A percentile compares a stretch with the other conserved stretches of the same genome.
These are phyloP conservation scores for Zygoascus bituminiphila DNA, from an alignment of 805 yeast genomes.

Conservation along the genomic window DNA sequence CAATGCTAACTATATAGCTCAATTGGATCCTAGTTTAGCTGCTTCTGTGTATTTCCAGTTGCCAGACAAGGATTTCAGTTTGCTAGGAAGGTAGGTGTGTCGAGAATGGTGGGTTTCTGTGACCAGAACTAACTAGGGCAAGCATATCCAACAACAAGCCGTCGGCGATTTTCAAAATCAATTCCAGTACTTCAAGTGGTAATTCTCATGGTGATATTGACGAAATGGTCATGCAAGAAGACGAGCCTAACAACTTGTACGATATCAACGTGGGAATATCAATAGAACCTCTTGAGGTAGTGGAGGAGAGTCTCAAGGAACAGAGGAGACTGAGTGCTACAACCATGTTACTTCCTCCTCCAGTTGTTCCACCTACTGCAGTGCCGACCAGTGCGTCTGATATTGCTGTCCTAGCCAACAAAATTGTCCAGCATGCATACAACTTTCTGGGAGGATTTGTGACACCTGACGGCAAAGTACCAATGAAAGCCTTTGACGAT, in stretches of 20 bases:
- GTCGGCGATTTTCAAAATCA: slow-evolving; percentile 83
- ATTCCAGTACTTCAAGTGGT: slow-evolving; percentile 30
- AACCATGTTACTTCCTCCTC: slow-evolving; percentile 10
- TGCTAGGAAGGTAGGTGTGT: slow-evolving; percentile 43
- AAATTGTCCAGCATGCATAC: slow-evolving; percentile 86
- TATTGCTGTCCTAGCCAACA: slow-evolving; percentile 65
- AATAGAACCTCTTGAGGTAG: slow-evolving; percentile 68
- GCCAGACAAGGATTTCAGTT: slow-evolving; percentile 41
- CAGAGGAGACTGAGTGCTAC: slow-evolving; percentile 18
- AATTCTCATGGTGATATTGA: slow-evolving; percentile 35
- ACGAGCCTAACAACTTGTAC: slow-evolving; percentile 31
- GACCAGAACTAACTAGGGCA: background rate
- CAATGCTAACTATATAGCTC: slow-evolving; percentile 16
- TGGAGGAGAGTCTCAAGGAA: slow-evolving; percentile 46
- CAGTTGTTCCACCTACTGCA: slow-evolving; percentile 16
- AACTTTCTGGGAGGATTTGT: slow-evolving; percentile 84
- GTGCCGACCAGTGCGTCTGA: slow-evolving; percentile 33
- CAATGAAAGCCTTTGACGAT: slow-evolving; percentile 76
- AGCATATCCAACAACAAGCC: slow-evolving; percentile 50
- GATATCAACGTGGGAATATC: slow-evolving; percentile 70
- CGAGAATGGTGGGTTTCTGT: background rate
- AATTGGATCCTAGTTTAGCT: slow-evolving; percentile 53
- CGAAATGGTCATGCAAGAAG: slow-evolving; percentile 51
- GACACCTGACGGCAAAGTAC: slow-evolving; percentile 70
- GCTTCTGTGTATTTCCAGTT: slow-evolving; percentile 87